Base-by-base conservation (phyloP, 2,329 filamentous ascomycete species). In the Diplodia intermedia region DNA sequence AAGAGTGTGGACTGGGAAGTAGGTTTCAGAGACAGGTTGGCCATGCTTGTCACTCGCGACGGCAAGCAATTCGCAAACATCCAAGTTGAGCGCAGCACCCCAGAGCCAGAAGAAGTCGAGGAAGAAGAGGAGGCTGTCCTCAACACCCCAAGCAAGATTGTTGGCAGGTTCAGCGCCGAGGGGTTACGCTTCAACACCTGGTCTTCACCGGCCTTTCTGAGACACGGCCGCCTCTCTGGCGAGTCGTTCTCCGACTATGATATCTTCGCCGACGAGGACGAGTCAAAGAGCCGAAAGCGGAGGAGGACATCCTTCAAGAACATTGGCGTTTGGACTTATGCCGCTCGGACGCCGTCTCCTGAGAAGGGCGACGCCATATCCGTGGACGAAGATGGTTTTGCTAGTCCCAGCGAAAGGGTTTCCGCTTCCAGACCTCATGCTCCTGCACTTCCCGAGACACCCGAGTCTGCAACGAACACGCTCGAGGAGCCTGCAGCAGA, bases 121-220 rank as follows among this genome's bases (percentile, higher is more conserved):
- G 11, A 7, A 0, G 54, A 57, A 43, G 60, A 68, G 53, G 56
- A 63, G 18, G 47, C 55, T 33, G 38, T 56, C 8, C 31, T 56
- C 9, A 52, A 65, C 20, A 63, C 67, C 3, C 67, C 67, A 8
- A 65, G 54, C 36, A 63, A 38, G 60, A 65, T 65, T 47, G 40
- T 65, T 3, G 61, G 53, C 43, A 33, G 53, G 20, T 60, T 69
- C 52, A 61, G 67, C 33, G 67, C 38, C 4, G 60, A 68, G 15
- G 60, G 56, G 6, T 26, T 69, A 47, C 53, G 63, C 18, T 73
- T 81, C 54, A 80, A 83, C 20, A 86, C 90, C 71, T 95, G 89
- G 81, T 83, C 86, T 4, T 96, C 93, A 2, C 93, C 93, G 0
- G 91, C 92, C 0, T 97, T 96, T 72, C 80, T 92, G 40, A 94